Conservation (phyloP, 768 basidiomycete species). For the Kwoniella shandongensis region DNA sequence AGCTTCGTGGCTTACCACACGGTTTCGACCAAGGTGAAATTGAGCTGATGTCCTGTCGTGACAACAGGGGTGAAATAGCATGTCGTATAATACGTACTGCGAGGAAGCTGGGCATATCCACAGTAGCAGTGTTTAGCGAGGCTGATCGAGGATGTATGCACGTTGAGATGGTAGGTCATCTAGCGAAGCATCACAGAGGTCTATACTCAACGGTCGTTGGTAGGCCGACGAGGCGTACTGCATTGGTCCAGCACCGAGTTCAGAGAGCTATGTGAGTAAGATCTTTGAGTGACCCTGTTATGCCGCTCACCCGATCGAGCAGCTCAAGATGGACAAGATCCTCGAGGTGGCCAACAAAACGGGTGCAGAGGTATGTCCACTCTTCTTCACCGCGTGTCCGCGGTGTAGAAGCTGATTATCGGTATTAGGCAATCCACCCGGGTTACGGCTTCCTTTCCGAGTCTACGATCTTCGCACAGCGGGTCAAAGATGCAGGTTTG, state of each 20-base stretch:
- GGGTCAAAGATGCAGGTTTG: conserved; percentile 72
- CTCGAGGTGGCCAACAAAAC: conserved; percentile 75
- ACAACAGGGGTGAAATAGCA: conserved; percentile 90
- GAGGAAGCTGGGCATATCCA: conserved; percentile 80
- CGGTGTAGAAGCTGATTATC: neutral
- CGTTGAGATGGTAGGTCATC: conserved; percentile 65
- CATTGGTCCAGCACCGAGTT: conserved; percentile 85
- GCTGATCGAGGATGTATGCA: conserved; percentile 79
- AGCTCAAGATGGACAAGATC: conserved; percentile 87
- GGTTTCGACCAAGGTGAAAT: neutral
- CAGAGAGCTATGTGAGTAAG: conserved; percentile 78
- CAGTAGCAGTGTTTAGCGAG: conserved; percentile 88
- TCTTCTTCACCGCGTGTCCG: neutral
- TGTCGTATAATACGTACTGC: conserved; percentile 92
- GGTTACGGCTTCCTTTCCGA: conserved; percentile 93
- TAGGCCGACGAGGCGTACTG: conserved; percentile 86
- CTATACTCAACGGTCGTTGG: too few species aligned
- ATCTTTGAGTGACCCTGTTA: neutral
- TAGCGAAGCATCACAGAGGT: too few species aligned
- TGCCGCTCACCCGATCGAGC: neutral
- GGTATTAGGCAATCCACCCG: conserved; percentile 78
- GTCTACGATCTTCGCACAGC: conserved; percentile 76
- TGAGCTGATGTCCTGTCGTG: neutral
- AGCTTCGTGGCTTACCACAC: conserved; percentile 24
- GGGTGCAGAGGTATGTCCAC: conserved; percentile 71